phyloP scores from a whole-genome alignment of 345 rosid species.

The Schrenkiella parvula region DNA sequence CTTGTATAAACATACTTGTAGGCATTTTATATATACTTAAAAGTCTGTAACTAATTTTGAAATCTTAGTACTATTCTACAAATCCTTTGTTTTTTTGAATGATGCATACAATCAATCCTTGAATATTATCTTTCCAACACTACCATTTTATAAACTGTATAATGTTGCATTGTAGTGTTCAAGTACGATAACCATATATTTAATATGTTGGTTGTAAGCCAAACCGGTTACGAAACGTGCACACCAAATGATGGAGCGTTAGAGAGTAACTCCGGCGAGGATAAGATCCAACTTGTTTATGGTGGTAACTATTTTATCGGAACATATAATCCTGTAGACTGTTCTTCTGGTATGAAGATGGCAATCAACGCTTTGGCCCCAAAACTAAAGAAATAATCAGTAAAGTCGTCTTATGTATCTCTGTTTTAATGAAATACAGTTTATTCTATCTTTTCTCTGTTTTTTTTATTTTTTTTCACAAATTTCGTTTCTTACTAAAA shows the following conservation, averaged over 20 bases:
- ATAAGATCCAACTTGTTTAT: neutral
- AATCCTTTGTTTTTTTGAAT: neutral
- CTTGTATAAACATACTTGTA: too few species aligned
- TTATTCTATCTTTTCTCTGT: neutral
- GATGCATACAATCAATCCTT: neutral
- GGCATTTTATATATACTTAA: neutral
- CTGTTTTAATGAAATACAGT: neutral
- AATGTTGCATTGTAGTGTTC: neutral
- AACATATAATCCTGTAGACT: neutral
- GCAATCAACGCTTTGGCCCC: neutral
- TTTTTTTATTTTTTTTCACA: neutral
- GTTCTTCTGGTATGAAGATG: neutral
- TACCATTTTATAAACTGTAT: neutral
- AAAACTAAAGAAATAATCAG: neutral
- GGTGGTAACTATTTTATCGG: neutral
- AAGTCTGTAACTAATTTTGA: neutral
- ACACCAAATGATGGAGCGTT: neutral
- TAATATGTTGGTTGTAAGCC: neutral
- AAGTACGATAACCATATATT: neutral
- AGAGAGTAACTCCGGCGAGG: neutral
- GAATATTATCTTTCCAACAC: neutral
- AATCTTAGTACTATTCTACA: neutral
- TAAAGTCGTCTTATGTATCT: neutral
- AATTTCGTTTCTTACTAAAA: neutral
- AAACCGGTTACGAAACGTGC: constrained; percentile 10